phyloP scores from a whole-genome alignment of 176 grass and related monocot species.

The Bolboschoenus planiculmis region DNA sequence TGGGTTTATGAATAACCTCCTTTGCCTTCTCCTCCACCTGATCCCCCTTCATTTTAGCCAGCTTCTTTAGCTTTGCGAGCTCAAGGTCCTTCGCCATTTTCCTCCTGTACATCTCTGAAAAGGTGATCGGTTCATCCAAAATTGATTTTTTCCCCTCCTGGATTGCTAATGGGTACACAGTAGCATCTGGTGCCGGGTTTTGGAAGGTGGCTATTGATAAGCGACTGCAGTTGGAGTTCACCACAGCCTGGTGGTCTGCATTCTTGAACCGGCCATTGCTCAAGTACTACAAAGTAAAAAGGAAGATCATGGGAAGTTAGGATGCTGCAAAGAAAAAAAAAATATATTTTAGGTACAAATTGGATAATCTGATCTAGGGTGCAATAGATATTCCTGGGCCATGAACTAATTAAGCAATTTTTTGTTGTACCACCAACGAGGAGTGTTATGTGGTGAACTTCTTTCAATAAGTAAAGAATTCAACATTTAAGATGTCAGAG shows the following conservation, averaged over 20 bases:
- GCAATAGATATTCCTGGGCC: background rate
- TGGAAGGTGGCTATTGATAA: slow-evolving; percentile 82
- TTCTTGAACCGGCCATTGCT: slow-evolving; percentile 95
- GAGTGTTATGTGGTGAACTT: background rate
- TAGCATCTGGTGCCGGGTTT: slow-evolving; percentile 70
- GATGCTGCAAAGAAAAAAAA: background rate
- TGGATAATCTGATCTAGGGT: background rate
- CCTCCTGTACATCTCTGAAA: slow-evolving; percentile 75
- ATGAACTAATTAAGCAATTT: background rate
- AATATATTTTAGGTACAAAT: background rate
- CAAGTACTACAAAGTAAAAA: slow-evolving; percentile 32
- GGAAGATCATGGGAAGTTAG: background rate
- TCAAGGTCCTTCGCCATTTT: slow-evolving; percentile 78
- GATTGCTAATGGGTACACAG: slow-evolving; percentile 71
- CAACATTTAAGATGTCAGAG: background rate
- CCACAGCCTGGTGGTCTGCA: slow-evolving; percentile 80
- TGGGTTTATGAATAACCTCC: slow-evolving; percentile 27
- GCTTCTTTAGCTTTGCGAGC: slow-evolving; percentile 70
- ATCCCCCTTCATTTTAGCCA: slow-evolving; percentile 34
- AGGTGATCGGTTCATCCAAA: slow-evolving; percentile 68
- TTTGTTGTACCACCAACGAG: background rate
- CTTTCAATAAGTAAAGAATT: background rate
- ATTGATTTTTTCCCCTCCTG: slow-evolving; percentile 59
- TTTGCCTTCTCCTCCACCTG: background rate
- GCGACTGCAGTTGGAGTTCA: slow-evolving; percentile 64